Conservation (phyloP, 1,139 yeast species). For the Saccharomyces hybrid region DNA sequence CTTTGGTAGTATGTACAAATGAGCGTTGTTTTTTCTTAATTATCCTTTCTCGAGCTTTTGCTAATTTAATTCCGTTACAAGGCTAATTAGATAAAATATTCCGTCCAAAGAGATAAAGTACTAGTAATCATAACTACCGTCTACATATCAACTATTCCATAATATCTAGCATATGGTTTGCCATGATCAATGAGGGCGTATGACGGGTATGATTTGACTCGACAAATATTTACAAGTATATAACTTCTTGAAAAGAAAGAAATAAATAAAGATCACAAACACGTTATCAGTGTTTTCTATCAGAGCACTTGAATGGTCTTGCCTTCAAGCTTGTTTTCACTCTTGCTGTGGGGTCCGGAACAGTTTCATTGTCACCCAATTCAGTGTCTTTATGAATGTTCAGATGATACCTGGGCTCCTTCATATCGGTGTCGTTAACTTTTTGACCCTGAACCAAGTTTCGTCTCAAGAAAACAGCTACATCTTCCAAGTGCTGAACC, state of each 20-base stretch:
- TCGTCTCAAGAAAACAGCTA: constrained; percentile 55
- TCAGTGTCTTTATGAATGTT: constrained; percentile 78
- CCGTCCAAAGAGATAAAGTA: neutral
- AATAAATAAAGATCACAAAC: neutral
- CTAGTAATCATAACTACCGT: neutral
- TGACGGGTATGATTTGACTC: neutral
- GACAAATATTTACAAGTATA: neutral
- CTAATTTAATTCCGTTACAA: neutral
- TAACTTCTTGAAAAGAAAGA: neutral
- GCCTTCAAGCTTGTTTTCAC: constrained; percentile 16
- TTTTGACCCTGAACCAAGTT: constrained; percentile 82
- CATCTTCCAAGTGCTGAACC: constrained; percentile 56
- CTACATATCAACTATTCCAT: neutral
- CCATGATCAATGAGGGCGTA: neutral
- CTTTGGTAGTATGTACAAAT: neutral
- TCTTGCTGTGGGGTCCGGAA: constrained; percentile 29
- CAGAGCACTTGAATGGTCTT: constrained; percentile 5
- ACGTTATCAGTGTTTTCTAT: neutral
- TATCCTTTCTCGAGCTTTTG: neutral
- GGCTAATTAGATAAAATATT: neutral
- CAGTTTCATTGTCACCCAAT: constrained; percentile 76
- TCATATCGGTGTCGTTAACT: constrained; percentile 37
- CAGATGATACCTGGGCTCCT: constrained; percentile 35
- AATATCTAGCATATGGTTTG: neutral
- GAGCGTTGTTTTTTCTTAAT: neutral